Evolutionary conservation across 768 basidiomycete species (phyloP).

Genomic region (Cubamyces lactineus): DNA sequence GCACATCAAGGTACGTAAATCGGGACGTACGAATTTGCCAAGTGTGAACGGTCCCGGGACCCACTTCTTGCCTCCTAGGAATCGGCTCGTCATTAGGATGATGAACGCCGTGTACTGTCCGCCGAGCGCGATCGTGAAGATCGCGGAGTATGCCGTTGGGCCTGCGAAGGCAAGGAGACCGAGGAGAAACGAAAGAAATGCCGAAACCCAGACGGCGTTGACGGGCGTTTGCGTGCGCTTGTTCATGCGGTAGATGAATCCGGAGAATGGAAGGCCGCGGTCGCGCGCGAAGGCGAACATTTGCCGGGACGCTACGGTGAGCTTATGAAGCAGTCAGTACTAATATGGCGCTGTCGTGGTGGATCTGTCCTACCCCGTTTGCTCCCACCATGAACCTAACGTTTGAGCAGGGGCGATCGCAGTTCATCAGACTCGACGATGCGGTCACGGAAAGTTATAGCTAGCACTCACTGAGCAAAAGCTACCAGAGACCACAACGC

Average conservation of each 20-base stretch:
- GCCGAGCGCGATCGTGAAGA: conserved; percentile 35
- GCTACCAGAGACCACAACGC: conserved; percentile 44
- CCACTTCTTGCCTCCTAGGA: conserved; percentile 33
- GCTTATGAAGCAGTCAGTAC: conserved; percentile 31
- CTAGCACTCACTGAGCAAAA: conserved; percentile 40
- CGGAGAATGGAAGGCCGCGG: conserved; percentile 67
- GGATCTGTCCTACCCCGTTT: conserved; percentile 44
- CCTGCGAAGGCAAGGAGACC: conserved; percentile 67
- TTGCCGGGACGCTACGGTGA: conserved; percentile 56
- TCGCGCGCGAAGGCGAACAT: conserved; percentile 75
- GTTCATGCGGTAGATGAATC: conserved; percentile 63
- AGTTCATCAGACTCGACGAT: too few relatives aligned
- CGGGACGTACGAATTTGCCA: conserved; percentile 36
- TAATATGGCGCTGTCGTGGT: conserved; percentile 21
- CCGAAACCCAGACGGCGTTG: conserved; percentile 57
- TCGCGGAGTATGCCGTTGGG: conserved; percentile 41
- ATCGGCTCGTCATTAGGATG: conserved; percentile 39
- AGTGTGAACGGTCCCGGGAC: conserved; percentile 42
- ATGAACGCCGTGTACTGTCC: conserved; percentile 35
- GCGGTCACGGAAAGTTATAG: conserved; percentile 32
- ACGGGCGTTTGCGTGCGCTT: conserved; percentile 54
- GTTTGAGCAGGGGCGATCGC: too few relatives aligned
- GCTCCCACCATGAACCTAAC: conserved; percentile 30
- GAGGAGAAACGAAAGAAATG: conserved; percentile 48
- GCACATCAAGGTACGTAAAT: neutral